Percentiles rank a stretch among this genome's conserved stretches.
These are phyloP conservation scores for carrot (Daucus carota) DNA, from an alignment of 129 eudicot genomes.

Conservation along the genomic window DH1_v3.0 NC_030383.2:57012501-57013000, in stretches of 20 bases:
- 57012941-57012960: neutral
- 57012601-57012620: neutral
- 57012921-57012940: neutral
- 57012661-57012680: slow-evolving; percentile 5
- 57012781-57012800: too few species aligned
- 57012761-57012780: too few species aligned
- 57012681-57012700: neutral
- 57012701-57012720: neutral
- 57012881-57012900: neutral
- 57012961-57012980: neutral
- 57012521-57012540: neutral
- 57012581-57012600: neutral
- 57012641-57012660: neutral
- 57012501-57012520: neutral
- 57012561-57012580: slow-evolving; percentile 10
- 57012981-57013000: neutral
- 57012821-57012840: too few species aligned
- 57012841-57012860: too few species aligned
- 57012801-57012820: too few species aligned
- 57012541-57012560: slow-evolving; percentile 1
- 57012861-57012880: neutral
- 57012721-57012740: neutral
- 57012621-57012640: slow-evolving; percentile 2
- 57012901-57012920: neutral
- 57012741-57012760: neutral